Percentiles rank a stretch among this genome's conserved stretches.
These are phyloP conservation scores for Andrographis paniculata DNA, from an alignment of 305 asterid species.

Conservation along the genomic window DNA sequence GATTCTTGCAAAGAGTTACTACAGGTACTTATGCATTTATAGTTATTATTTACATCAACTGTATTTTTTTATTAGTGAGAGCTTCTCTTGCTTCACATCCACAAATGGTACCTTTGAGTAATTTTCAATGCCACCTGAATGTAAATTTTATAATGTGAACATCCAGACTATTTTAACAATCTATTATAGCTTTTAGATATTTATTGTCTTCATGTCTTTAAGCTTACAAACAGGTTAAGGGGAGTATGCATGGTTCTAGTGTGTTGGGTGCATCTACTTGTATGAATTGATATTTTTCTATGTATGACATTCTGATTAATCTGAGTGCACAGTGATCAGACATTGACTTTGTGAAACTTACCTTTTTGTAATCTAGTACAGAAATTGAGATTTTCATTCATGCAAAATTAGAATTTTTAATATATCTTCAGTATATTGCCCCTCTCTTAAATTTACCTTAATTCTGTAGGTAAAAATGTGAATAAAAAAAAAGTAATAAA, in stretches of 20 bases:
- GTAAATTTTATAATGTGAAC: background rate
- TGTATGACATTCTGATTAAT: background rate
- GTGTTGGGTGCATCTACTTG: background rate
- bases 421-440: no score
- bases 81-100: slow-evolving; percentile 10
- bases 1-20: slow-evolving; percentile 72
- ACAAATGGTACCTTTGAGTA: slow-evolving; percentile 2
- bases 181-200: slow-evolving; percentile 2
- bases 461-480: no score
- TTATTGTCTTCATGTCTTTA: slow-evolving; percentile 7
- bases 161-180: slow-evolving; percentile 1
- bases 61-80: background rate
- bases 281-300: background rate
- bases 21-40: slow-evolving; percentile 41
- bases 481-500: no score
- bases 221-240: slow-evolving; percentile 7
- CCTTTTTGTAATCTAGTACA: background rate
- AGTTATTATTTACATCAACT: slow-evolving; percentile 4
- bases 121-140: slow-evolving; percentile 7
- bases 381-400: no score
- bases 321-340: background rate
- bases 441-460: no score
- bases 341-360: background rate
- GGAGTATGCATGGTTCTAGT: slow-evolving; percentile 1
- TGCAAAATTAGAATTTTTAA: no score